These are phyloP conservation scores for Sordariomycetes sp. DNA, from an alignment of 2,329 filamentous ascomycete genomes.

Conservation along the genomic window DNA sequence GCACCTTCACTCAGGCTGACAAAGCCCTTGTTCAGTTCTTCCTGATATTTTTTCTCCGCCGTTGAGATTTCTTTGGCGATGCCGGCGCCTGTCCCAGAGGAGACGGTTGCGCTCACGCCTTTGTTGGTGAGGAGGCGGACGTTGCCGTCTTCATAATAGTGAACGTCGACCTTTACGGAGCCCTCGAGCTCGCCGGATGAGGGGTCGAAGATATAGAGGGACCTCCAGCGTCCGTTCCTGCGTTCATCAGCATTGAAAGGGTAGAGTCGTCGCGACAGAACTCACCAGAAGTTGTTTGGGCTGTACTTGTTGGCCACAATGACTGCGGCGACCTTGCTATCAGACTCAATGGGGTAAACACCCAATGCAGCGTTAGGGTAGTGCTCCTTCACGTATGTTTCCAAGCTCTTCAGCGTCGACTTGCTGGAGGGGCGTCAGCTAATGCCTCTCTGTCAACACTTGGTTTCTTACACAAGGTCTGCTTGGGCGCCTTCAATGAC, in stretches of 20 bases:
- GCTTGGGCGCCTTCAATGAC: constrained; percentile 66
- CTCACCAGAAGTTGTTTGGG: constrained; percentile 92
- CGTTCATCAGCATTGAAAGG: neutral
- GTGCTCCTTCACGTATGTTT: constrained; percentile 75
- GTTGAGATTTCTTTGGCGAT: constrained; percentile 70
- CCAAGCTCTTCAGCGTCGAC: constrained; percentile 71
- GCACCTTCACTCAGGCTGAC: constrained; percentile 82
- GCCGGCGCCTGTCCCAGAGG: constrained; percentile 54
- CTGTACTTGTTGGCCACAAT: constrained; percentile 96
- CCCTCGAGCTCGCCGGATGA: constrained; percentile 62
- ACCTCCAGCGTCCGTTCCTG: constrained; percentile 95
- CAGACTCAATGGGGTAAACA: constrained; percentile 71
- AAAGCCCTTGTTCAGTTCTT: constrained; percentile 89
- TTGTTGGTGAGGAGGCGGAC: constrained; percentile 90
- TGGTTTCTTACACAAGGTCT: constrained; percentile 62
- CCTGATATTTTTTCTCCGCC: constrained; percentile 87
- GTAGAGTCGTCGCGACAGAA: neutral
- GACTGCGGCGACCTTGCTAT: constrained; percentile 68
- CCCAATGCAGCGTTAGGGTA: constrained; percentile 75
- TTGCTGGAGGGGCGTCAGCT: constrained; percentile 44
- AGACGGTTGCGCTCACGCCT: constrained; percentile 52
- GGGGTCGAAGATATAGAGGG: constrained; percentile 71
- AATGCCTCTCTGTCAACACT: neutral
- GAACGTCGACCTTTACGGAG: constrained; percentile 84
- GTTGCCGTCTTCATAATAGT: constrained; percentile 99